Evolutionary conservation across 495 filamentous ascomycete species (phyloP).

Genomic region (Hypoxylon intermedium): DNA sequence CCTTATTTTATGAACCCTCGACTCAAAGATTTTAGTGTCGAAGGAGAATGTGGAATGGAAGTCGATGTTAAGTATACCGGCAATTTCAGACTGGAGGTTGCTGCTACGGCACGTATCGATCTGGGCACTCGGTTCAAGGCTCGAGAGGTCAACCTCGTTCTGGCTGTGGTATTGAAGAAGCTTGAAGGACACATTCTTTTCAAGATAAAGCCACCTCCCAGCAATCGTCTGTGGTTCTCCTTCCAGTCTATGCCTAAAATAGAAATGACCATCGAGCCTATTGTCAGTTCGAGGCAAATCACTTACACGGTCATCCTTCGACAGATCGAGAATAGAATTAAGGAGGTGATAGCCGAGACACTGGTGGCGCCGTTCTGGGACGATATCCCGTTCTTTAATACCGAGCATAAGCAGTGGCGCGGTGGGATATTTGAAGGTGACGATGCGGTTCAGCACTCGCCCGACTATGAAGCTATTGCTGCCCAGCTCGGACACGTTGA

Average conservation of each 20-base stretch:
- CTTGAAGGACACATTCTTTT: slow-evolving; percentile 84
- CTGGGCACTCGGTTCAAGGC: slow-evolving; percentile 87
- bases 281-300: slow-evolving; percentile 93
- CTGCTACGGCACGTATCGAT: slow-evolving; percentile 88
- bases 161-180: slow-evolving; percentile 85
- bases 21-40: slow-evolving; percentile 86
- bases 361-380: slow-evolving; percentile 96
- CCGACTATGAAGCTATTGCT: slow-evolving; percentile 53
- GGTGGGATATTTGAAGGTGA: slow-evolving; percentile 88
- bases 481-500: slow-evolving; percentile 66
- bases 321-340: slow-evolving; percentile 91
- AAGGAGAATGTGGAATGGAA: slow-evolving; percentile 86
- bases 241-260: slow-evolving; percentile 92
- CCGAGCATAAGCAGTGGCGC: slow-evolving; percentile 74
- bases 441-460: slow-evolving; percentile 42
- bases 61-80: slow-evolving; percentile 87
- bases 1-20: slow-evolving; percentile 89
- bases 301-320: slow-evolving; percentile 90
- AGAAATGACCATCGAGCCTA: slow-evolving; percentile 89
- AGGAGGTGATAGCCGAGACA: slow-evolving; percentile 90
- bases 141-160: slow-evolving; percentile 84
- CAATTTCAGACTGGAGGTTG: slow-evolving; percentile 86
- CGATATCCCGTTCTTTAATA: slow-evolving; percentile 87
- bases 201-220: slow-evolving; percentile 91
- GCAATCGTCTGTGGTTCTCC: slow-evolving; percentile 92